Conservation (phyloP, 2,329 filamentous ascomycete species). For the Penicillium aurantiogriseum region DNA sequence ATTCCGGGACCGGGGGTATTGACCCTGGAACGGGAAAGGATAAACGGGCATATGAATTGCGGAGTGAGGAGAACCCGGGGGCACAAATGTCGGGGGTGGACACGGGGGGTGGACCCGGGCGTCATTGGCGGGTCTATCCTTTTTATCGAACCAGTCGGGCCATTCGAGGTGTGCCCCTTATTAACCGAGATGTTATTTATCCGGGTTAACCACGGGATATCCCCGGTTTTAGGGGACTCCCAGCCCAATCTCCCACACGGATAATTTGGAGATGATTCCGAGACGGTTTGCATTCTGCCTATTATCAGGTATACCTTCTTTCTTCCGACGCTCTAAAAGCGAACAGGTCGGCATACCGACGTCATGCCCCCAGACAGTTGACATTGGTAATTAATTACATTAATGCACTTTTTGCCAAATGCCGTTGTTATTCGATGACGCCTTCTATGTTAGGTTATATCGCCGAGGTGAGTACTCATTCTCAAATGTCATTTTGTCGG, state of each 20-base stretch:
- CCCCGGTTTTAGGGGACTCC: background rate
- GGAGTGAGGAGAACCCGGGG: constrained; percentile 21
- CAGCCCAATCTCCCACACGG: background rate
- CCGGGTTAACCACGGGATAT: background rate
- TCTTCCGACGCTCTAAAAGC: background rate
- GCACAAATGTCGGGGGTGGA: constrained; percentile 14
- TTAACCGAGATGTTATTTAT: constrained; percentile 20
- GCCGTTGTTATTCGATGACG: too few relatives aligned
- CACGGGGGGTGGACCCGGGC: background rate
- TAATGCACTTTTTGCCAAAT: too few relatives aligned
- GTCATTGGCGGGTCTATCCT: constrained; percentile 18
- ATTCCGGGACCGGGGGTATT: constrained; percentile 7
- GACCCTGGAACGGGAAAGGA: constrained; percentile 15
- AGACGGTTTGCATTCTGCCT: background rate
- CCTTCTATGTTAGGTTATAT: background rate
- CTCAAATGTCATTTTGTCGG: too few relatives aligned
- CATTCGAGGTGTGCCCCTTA: constrained; percentile 4
- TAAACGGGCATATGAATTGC: constrained; percentile 14
- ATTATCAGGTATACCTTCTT: background rate
- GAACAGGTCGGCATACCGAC: constrained; percentile 21
- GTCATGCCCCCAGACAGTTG: constrained; percentile 9
- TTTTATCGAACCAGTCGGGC: constrained; percentile 11
- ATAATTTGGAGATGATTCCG: background rate
- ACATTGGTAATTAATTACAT: too few relatives aligned
- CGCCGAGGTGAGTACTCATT: background rate